Evolutionary conservation across 345 rosid genomes (phyloP).

Genomic region (Gossypium raimondii): DNA sequence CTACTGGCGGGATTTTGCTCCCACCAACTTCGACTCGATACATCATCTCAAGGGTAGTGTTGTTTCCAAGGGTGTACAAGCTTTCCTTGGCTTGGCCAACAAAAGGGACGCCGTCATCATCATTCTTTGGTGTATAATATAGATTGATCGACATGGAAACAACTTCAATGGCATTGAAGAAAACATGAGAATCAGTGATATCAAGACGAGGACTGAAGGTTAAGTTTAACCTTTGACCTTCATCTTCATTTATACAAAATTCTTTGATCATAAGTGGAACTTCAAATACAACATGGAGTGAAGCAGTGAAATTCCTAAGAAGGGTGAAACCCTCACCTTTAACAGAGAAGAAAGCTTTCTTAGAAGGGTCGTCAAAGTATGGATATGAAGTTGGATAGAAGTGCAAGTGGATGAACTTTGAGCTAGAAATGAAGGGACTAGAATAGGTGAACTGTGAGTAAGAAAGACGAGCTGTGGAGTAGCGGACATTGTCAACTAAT

Average conservation of each 20-base stretch:
- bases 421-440: no score
- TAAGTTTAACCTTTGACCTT: background rate
- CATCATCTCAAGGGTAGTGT: constrained; percentile 24
- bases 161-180: constrained; percentile 35
- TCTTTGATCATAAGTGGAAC: background rate
- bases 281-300: background rate
- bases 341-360: no score
- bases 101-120: background rate
- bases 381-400: no score
- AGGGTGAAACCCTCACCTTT: constrained; percentile 15
- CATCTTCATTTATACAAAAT: background rate
- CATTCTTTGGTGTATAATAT: background rate
- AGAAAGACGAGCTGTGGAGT: no score
- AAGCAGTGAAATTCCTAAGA: constrained; percentile 24
- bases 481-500: no score
- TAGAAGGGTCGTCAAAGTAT: no score
- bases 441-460: no score
- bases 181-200: constrained; percentile 11
- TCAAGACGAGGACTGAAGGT: constrained; percentile 2
- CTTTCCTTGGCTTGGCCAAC: constrained; percentile 23
- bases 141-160: constrained; percentile 29
- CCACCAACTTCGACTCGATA: constrained; percentile 35
- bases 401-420: no score
- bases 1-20: rapidly evolving
- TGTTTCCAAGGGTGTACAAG: rapidly evolving